These are phyloP conservation scores for Xylariaceae sp. DNA, from an alignment of 2,329 filamentous ascomycete genomes.

Conservation along the genomic window DNA sequence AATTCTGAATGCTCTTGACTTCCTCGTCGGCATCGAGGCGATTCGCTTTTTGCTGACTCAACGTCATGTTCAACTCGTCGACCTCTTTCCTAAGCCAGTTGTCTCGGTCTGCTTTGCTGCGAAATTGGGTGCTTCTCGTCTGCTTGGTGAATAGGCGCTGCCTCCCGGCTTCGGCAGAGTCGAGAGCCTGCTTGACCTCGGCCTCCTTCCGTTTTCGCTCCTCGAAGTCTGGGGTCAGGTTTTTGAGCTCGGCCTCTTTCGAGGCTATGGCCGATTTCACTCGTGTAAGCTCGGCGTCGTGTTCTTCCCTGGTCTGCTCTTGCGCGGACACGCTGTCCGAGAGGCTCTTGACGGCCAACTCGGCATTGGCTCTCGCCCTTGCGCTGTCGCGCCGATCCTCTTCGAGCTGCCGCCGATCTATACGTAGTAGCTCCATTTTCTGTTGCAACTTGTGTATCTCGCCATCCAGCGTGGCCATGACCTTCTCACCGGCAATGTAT, in stretches of 20 bases:
- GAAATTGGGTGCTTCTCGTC: conserved; percentile 78
- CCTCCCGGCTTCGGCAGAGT: conserved; percentile 65
- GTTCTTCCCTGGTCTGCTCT: conserved; percentile 63
- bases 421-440: conserved; percentile 73
- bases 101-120: conserved; percentile 81
- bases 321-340: conserved; percentile 74
- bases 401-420: conserved; percentile 82
- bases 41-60: conserved; percentile 77
- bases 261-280: conserved; percentile 67
- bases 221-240: conserved; percentile 71
- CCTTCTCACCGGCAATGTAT: conserved; percentile 71
- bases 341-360: conserved; percentile 75
- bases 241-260: conserved; percentile 68
- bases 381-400: conserved; percentile 80
- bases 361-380: conserved; percentile 72
- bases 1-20: conserved; percentile 60
- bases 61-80: conserved; percentile 65
- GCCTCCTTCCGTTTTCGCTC: conserved; percentile 66
- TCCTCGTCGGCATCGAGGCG: conserved; percentile 80
- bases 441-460: conserved; percentile 75
- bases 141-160: conserved; percentile 87
- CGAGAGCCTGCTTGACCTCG: conserved; percentile 62
- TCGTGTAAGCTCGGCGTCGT: conserved; percentile 62
- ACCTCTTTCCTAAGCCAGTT: conserved; percentile 75
- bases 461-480: conserved; percentile 67